phyloP scores from a whole-genome alignment of 148 eudicot genomes.

The Persicaria tinctoria region DNA sequence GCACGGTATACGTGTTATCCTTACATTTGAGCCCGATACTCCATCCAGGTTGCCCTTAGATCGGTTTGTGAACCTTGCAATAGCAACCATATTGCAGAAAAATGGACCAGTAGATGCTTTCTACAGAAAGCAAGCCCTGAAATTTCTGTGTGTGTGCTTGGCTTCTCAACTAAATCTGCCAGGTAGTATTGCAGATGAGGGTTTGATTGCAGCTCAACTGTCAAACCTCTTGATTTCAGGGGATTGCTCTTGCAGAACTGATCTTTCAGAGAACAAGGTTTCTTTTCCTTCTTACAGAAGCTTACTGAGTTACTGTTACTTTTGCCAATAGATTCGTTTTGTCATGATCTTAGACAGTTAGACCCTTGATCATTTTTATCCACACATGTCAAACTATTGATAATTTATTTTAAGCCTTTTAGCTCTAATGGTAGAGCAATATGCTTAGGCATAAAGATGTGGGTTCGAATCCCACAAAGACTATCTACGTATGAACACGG shows the following conservation, averaged over 20 bases:
- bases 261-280: conserved; percentile 81
- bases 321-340: not conserved
- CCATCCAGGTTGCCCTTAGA: conserved; percentile 95
- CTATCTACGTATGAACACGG: too few relatives aligned
- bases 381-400: too few relatives aligned
- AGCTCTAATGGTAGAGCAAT: too few relatives aligned
- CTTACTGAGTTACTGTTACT: not conserved
- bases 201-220: conserved; percentile 48
- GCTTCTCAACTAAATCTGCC: conserved; percentile 93
- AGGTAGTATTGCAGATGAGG: conserved; percentile 61
- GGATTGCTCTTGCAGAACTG: conserved; percentile 67
- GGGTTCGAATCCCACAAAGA: too few relatives aligned
- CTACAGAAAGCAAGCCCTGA: conserved; percentile 85
- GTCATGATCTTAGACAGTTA: not conserved
- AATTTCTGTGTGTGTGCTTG: conserved; percentile 82
- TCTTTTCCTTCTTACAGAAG: conserved; percentile 13
- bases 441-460: too few relatives aligned
- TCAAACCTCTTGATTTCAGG: conserved; percentile 54
- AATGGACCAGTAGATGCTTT: conserved; percentile 68
- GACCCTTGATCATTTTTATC: not conserved
- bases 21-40: conserved; percentile 92
- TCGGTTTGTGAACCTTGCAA: conserved; percentile 95
- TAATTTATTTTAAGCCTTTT: too few relatives aligned
- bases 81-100: conserved; percentile 85
- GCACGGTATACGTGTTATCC: conserved; percentile 94